Conservation (phyloP, 345 rosid species). For the Psidium friedrichsthalianum region DNA sequence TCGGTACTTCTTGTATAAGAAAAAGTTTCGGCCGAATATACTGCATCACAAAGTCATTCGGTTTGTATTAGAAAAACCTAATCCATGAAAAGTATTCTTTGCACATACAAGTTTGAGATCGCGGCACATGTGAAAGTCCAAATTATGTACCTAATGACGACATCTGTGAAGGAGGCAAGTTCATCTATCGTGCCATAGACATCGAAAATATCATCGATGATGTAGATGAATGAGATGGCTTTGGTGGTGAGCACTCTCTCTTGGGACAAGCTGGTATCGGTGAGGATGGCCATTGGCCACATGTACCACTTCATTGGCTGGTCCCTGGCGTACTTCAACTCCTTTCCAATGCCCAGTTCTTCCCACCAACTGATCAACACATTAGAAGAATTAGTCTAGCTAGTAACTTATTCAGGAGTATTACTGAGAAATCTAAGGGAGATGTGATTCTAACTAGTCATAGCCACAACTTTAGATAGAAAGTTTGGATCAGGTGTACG, state of each 20-base stretch:
- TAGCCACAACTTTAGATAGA: background rate
- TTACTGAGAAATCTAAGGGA: background rate
- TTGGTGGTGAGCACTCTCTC: conserved; percentile 4
- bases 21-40: background rate
- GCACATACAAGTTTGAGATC: background rate
- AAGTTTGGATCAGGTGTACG: background rate
- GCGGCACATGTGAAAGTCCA: background rate
- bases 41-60: background rate
- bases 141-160: background rate
- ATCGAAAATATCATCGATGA: conserved; percentile 7
- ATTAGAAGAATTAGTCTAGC: background rate
- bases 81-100: background rate
- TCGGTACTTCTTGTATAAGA: background rate
- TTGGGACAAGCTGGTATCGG: background rate
- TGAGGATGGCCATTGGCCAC: conserved; percentile 2
- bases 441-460: background rate
- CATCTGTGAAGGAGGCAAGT: background rate
- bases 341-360: conserved; percentile 1
- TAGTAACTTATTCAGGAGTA: too few species aligned
- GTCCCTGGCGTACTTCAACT: conserved; percentile 2
- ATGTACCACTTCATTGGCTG: conserved; percentile 9
- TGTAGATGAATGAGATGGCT: conserved; percentile 3
- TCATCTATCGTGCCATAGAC: conserved; percentile 2
- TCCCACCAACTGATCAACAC: conserved; percentile 1
- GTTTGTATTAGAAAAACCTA: background rate